A percentile compares a stretch with the other conserved stretches of the same genome.
Conservation (phyloP, 148 eudicot species). For the Arctostaphylos glauca region DNA sequence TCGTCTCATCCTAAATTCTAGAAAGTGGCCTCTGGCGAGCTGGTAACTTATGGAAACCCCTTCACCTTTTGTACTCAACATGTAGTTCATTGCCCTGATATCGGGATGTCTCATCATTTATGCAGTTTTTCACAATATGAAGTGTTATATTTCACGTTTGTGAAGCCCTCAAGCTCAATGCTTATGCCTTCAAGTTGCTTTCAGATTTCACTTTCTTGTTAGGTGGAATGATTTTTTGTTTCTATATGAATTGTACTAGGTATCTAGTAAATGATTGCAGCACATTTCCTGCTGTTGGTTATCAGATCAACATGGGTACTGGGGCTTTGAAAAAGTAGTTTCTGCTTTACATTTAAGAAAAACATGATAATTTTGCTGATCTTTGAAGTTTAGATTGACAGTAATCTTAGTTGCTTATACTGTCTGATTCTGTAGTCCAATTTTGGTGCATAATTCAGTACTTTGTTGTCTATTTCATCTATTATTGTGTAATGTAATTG, state of each 20-base stretch:
- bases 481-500: background rate
- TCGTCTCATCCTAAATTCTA: background rate
- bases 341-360: background rate
- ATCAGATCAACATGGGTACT: background rate
- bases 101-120: background rate
- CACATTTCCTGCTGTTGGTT: background rate
- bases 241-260: slow-evolving; percentile 2
- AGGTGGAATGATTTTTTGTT: background rate
- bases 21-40: background rate
- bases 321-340: background rate
- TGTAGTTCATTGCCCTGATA: background rate
- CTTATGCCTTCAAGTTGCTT: background rate
- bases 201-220: background rate
- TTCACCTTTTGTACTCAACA: background rate
- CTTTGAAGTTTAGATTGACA: background rate
- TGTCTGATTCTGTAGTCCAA: background rate
- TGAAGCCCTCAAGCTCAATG: background rate
- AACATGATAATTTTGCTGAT: background rate
- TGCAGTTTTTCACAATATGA: background rate
- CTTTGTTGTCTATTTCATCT: background rate
- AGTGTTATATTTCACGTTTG: background rate
- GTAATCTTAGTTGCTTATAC: background rate
- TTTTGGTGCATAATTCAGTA: background rate
- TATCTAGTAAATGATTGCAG: background rate
- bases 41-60: background rate